Conservation (phyloP, 306 rosid genomes). For the Lupinus albus region DNA sequence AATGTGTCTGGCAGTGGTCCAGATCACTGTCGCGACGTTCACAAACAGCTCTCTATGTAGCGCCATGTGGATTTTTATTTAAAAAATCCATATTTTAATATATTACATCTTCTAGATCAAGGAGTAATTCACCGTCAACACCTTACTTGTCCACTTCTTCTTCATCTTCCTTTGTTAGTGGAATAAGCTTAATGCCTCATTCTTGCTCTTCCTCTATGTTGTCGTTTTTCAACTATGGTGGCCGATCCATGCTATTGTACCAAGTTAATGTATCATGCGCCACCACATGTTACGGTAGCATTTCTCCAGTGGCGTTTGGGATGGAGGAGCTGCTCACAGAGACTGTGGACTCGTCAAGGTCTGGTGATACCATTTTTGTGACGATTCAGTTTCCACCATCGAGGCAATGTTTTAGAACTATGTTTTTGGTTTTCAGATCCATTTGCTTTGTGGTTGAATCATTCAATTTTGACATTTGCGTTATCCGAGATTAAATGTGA, state of each 20-base stretch:
- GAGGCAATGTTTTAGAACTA: constrained; percentile 86
- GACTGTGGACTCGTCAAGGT: constrained; percentile 59
- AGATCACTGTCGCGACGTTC: no score
- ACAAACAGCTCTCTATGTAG: no score
- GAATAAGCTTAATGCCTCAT: constrained; percentile 72
- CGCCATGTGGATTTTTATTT: no score
- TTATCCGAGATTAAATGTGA: constrained; percentile 41
- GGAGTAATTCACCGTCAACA: constrained; percentile 83
- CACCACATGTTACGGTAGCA: constrained; percentile 47
- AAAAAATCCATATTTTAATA: no score
- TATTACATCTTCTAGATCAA: constrained; percentile 88
- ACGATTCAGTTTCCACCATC: constrained; percentile 95
- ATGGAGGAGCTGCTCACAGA: constrained; percentile 72
- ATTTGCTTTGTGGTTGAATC: constrained; percentile 32
- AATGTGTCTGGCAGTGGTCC: no score
- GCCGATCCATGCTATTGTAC: constrained; percentile 82
- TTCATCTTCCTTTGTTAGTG: constrained; percentile 68
- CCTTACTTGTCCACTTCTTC: constrained; percentile 84
- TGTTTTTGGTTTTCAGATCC: constrained; percentile 63
- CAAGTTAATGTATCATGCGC: constrained; percentile 59
- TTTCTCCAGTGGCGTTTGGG: constrained; percentile 73
- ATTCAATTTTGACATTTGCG: constrained; percentile 38
- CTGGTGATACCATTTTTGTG: constrained; percentile 90
- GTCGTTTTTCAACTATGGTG: constrained; percentile 68
- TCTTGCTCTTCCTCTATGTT: constrained; percentile 76